Evolutionary conservation across 2,329 filamentous ascomycete species (phyloP).

Genomic region (Teratosphaeria gauchensis): DNA sequence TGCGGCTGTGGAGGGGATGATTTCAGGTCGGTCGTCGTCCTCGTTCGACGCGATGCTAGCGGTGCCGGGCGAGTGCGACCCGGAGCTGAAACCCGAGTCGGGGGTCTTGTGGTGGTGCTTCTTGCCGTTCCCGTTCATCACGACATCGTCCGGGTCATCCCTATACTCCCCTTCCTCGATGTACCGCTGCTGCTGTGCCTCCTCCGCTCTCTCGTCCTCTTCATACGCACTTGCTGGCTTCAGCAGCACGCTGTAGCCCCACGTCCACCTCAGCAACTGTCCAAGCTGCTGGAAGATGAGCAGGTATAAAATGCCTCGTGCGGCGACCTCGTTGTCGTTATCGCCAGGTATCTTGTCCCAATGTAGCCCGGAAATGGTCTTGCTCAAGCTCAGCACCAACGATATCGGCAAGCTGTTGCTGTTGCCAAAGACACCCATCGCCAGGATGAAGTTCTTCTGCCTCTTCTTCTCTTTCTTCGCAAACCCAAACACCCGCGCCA

Average conservation of each 20-base stretch:
- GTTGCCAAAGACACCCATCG: constrained; percentile 97
- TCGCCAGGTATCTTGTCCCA: constrained; percentile 88
- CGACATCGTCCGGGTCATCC: constrained; percentile 38
- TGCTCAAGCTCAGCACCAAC: constrained; percentile 83
- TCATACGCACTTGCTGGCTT: constrained; percentile 68
- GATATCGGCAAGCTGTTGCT: constrained; percentile 97
- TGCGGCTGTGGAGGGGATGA: constrained; percentile 33
- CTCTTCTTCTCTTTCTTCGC: constrained; percentile 44
- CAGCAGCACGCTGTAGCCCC: constrained; percentile 93
- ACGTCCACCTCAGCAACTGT: constrained; percentile 91
- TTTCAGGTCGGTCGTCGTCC: constrained; percentile 21
- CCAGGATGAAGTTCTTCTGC: constrained; percentile 86
- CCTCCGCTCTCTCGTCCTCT: constrained; percentile 55
- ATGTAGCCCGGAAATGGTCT: constrained; percentile 83
- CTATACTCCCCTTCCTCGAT: constrained; percentile 46
- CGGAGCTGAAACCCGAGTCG: constrained; percentile 40
- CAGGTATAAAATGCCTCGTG: constrained; percentile 87
- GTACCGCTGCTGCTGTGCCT: constrained; percentile 29
- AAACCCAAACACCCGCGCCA: constrained; percentile 71
- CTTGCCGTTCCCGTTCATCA: constrained; percentile 14
- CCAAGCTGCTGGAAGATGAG: constrained; percentile 97
- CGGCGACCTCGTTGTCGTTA: constrained; percentile 89
- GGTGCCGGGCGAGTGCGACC: constrained; percentile 33
- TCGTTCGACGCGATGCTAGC: constrained; percentile 17
- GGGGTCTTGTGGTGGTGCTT: constrained; percentile 5